These are phyloP conservation scores for Rhodotorula graminis DNA, from an alignment of 768 basidiomycete species.

Conservation along the genomic window DNA sequence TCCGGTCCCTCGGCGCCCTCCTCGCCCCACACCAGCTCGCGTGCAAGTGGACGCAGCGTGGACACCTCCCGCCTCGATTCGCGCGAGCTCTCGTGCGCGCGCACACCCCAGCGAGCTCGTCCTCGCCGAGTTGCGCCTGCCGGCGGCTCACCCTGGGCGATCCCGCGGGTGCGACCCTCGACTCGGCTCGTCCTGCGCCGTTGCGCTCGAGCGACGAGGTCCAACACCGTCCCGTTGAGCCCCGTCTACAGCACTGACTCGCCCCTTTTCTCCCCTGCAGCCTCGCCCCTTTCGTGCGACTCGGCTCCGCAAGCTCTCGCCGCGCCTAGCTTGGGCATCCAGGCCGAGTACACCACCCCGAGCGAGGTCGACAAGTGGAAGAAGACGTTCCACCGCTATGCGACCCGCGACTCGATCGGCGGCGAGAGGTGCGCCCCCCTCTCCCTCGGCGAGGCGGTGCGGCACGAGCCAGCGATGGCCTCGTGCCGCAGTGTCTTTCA, in stretches of 20 bases:
- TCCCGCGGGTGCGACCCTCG: not conserved
- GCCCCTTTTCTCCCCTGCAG: not conserved
- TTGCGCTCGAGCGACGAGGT: not conserved
- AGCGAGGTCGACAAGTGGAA: conserved; percentile 26
- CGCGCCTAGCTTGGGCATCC: not conserved
- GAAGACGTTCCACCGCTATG: conserved; percentile 33
- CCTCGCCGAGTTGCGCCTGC: no score
- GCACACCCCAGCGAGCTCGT: no score
- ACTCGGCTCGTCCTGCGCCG: not conserved
- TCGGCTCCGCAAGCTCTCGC: not conserved
- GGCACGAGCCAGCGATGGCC: not conserved
- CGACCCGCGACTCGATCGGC: conserved; percentile 26
- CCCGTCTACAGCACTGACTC: not conserved
- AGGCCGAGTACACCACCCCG: not conserved
- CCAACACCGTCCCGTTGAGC: not conserved
- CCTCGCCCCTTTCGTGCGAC: conserved; percentile 5
- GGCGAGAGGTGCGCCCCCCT: conserved; percentile 24
- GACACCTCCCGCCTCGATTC: not conserved
- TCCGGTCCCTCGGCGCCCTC: not conserved
- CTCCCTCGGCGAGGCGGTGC: not conserved
- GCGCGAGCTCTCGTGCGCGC: no score
- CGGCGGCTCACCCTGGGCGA: no score
- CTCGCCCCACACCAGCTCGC: not conserved
- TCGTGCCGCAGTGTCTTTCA: not conserved
- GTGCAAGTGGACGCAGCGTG: not conserved